A percentile compares a stretch with the other conserved stretches of the same genome.
Evolutionary conservation across 306 rosid species (phyloP).

Genomic region (Castanea crenata): DNA sequence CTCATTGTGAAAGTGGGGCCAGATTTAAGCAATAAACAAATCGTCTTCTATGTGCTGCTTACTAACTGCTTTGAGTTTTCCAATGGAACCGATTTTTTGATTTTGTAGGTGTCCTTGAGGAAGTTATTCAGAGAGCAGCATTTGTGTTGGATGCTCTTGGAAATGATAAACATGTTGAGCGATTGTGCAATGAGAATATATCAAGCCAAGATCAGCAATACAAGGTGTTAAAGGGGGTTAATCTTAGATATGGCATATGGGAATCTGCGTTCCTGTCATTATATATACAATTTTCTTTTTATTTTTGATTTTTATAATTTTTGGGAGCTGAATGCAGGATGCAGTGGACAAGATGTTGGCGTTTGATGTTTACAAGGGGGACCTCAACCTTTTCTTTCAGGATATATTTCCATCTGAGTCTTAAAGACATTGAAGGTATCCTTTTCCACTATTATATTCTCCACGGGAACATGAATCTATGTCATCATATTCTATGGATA

Average conservation of each 20-base stretch:
- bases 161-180: conserved; percentile 51
- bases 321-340: conserved; percentile 49
- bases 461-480: too few relatives aligned
- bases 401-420: conserved; percentile 48
- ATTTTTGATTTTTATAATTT: neutral
- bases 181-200: conserved; percentile 58
- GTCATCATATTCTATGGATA: neutral
- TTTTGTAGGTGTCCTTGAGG: conserved; percentile 69
- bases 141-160: conserved; percentile 63
- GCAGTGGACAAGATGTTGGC: conserved; percentile 68
- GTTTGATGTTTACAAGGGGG: conserved; percentile 58
- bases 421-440: conserved; percentile 8
- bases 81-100: conserved; percentile 1
- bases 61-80: neutral
- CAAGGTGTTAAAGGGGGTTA: conserved; percentile 49
- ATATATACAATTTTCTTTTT: neutral
- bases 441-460: too few relatives aligned
- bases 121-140: conserved; percentile 76
- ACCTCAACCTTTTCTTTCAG: conserved; percentile 58
- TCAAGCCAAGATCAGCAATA: conserved; percentile 59
- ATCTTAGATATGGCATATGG: conserved; percentile 15
- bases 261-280: conserved; percentile 9
- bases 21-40: neutral
- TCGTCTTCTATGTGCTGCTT: neutral
- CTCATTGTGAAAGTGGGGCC: neutral